Conservation (phyloP, 331 rosid species). For the Rosa hybrid region DNA sequence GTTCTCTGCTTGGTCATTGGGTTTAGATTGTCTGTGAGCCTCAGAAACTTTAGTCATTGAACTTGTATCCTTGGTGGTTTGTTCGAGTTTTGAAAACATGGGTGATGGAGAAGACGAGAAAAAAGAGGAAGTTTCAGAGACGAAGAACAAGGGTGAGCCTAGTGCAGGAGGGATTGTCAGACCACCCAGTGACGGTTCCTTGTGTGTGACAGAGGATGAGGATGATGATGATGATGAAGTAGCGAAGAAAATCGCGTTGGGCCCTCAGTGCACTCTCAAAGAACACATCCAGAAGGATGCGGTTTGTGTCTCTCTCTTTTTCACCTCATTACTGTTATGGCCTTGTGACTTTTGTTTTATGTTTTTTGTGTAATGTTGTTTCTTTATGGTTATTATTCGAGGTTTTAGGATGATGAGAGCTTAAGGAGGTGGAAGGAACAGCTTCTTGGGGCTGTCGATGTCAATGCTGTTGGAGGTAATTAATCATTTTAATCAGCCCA, state of each 20-base stretch:
- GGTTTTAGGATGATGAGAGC: slow-evolving; percentile 86
- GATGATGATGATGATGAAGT: slow-evolving; percentile 63
- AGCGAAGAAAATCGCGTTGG: slow-evolving; percentile 68
- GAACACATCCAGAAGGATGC: slow-evolving; percentile 90
- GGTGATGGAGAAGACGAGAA: slow-evolving; percentile 61
- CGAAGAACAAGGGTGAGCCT: slow-evolving; percentile 35
- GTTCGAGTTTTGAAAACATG: slow-evolving; percentile 58
- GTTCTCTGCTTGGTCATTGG: slow-evolving; percentile 10
- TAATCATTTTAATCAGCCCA: slow-evolving; percentile 23
- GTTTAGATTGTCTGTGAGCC: slow-evolving; percentile 24
- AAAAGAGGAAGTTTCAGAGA: slow-evolving; percentile 33
- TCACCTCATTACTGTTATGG: neutral
- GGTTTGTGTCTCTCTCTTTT: slow-evolving; percentile 35
- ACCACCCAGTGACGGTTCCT: slow-evolving; percentile 59
- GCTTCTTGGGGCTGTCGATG: slow-evolving; percentile 93
- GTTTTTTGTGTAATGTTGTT: slow-evolving; percentile 2
- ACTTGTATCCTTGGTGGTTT: slow-evolving; percentile 33
- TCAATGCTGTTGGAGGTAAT: slow-evolving; percentile 87
- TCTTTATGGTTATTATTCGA: slow-evolving; percentile 21
- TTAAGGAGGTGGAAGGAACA: slow-evolving; percentile 97
- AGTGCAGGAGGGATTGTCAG: slow-evolving; percentile 38
- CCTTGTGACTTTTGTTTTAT: neutral
- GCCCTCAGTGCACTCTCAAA: slow-evolving; percentile 84
- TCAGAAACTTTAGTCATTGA: neutral
- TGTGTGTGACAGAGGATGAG: slow-evolving; percentile 73